Conservation (phyloP, 2,329 filamentous ascomycete genomes). For the Calonectria leucothoes region DNA sequence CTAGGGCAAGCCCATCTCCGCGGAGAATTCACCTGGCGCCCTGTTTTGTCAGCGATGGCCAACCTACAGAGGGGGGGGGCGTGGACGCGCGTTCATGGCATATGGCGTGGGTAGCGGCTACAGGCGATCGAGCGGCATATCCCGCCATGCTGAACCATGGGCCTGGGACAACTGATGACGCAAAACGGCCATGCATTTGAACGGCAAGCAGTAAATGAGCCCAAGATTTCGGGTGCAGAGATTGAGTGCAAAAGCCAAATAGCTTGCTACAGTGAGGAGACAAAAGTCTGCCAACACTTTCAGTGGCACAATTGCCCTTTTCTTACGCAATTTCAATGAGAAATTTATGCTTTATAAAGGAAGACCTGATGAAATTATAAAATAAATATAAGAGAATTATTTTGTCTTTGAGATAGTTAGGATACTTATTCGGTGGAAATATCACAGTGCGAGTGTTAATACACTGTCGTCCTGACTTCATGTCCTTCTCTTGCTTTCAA, state of each 20-base stretch:
- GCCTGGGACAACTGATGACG: not conserved
- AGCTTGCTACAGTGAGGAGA: too few species aligned
- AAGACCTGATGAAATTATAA: too few species aligned
- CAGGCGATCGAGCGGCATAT: conserved; percentile 2
- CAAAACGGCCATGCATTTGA: conserved; percentile 1
- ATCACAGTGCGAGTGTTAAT: too few species aligned
- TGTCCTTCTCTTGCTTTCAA: not conserved
- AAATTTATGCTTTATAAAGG: too few species aligned
- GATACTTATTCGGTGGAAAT: too few species aligned
- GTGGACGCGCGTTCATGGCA: not conserved
- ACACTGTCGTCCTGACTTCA: too few species aligned
- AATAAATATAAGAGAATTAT: too few species aligned
- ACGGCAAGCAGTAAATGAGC: not conserved
- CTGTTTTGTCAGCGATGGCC: conserved; percentile 31
- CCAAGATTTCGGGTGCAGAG: not conserved
- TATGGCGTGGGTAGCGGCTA: not conserved
- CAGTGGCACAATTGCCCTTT: too few species aligned
- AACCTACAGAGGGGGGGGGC: conserved; percentile 13
- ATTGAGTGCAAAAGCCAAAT: not conserved
- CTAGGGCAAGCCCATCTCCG: not conserved
- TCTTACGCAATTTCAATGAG: too few species aligned
- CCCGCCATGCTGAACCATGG: conserved; percentile 2
- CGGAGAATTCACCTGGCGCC: not conserved
- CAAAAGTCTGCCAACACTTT: too few species aligned
- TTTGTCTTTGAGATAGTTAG: too few species aligned